phyloP scores from a whole-genome alignment of 441 rosid species.

The Bruguiera hainesii region DNA sequence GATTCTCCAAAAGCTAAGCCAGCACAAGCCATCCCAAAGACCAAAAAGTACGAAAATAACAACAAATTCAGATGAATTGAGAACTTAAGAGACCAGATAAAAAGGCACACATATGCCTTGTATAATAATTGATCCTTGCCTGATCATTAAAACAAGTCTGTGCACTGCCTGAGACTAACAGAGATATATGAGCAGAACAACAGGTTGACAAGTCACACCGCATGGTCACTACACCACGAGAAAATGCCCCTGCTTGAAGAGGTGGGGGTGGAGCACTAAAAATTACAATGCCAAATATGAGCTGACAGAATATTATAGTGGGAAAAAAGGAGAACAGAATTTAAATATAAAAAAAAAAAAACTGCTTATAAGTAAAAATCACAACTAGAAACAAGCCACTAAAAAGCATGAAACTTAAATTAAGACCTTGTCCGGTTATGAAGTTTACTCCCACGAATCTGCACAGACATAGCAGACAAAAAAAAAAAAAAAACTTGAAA shows the following conservation, averaged over 20 bases:
- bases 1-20: conserved; percentile 86
- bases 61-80: conserved; percentile 9
- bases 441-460: conserved; percentile 97
- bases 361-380: neutral
- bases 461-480: conserved; percentile 22
- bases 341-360: neutral
- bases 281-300: conserved; percentile 3
- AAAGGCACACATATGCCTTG: neutral
- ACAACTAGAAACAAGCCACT: neutral
- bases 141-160: conserved; percentile 98
- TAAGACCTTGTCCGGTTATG: conserved; percentile 87
- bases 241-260: conserved; percentile 94
- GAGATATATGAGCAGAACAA: conserved; percentile 85
- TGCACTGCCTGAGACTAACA: conserved; percentile 96
- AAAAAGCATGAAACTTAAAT: conserved; percentile 15
- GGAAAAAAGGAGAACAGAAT: neutral
- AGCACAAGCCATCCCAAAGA: conserved; percentile 1
- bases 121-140: conserved; percentile 42
- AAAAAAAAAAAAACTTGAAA: neutral
- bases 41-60: conserved; percentile 9
- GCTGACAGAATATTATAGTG: neutral
- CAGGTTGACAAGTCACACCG: conserved; percentile 91
- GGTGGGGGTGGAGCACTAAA: conserved; percentile 99
- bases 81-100: conserved; percentile 10
- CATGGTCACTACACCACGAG: conserved; percentile 99